These are phyloP conservation scores for Dothideomycetes sp. DNA, from an alignment of 2,329 filamentous ascomycete species.

Conservation along the genomic window DNA sequence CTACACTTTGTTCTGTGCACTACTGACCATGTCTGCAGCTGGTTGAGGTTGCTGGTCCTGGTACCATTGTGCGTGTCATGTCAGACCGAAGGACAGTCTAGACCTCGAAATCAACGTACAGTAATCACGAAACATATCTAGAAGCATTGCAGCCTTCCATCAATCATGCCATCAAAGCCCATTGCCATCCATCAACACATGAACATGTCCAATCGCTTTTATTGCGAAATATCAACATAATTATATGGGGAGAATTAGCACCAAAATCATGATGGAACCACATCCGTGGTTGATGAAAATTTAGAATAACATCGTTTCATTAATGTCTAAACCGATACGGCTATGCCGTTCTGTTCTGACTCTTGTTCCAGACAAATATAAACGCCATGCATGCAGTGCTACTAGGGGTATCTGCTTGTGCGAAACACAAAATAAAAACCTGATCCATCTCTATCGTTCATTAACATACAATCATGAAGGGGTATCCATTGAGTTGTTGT, in stretches of 20 bases:
- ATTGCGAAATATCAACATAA: neutral
- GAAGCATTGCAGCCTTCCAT: neutral
- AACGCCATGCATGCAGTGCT: slow-evolving; percentile 10
- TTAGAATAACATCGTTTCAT: neutral
- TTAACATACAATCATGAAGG: slow-evolving; percentile 3
- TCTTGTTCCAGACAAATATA: neutral
- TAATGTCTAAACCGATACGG: neutral
- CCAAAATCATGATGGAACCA: neutral
- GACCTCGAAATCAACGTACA: slow-evolving; percentile 18
- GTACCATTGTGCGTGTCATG: slow-evolving; percentile 87
- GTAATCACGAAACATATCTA: too few species aligned
- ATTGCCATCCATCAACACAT: neutral
- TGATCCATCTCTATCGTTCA: neutral
- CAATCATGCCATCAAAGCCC: neutral
- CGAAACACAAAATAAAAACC: slow-evolving; percentile 7
- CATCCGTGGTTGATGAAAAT: neutral
- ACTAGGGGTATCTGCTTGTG: slow-evolving; percentile 11
- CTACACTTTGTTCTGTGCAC: neutral
- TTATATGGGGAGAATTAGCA: neutral
- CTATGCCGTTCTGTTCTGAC: slow-evolving; percentile 1
- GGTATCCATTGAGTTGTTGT: neutral
- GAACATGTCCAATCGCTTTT: neutral
- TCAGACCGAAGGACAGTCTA: slow-evolving; percentile 88
- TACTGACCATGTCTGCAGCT: slow-evolving; percentile 39
- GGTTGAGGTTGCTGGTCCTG: slow-evolving; percentile 83